A percentile compares a stretch with the other conserved stretches of the same genome.
Conservation (phyloP, 345 rosid genomes). For the Sapria himalayana region DNA sequence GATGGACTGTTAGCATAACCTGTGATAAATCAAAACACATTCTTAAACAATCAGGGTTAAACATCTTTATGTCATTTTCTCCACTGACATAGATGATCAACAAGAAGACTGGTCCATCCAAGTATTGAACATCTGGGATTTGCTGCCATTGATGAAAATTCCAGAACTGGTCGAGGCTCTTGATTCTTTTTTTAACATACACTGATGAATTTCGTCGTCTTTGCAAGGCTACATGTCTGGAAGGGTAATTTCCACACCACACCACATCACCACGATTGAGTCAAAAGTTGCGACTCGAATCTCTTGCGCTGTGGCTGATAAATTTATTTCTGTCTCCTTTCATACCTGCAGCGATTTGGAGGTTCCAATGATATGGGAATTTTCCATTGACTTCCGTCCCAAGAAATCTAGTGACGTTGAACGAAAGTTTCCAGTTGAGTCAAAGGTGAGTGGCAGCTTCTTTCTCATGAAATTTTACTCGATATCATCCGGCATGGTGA, state of each 20-base stretch:
- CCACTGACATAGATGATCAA: slow-evolving; percentile 21
- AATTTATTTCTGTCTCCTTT: background rate
- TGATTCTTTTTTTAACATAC: slow-evolving; percentile 17
- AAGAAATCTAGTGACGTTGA: slow-evolving; percentile 8
- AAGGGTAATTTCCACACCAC: too few species aligned
- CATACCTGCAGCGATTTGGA: slow-evolving; percentile 15
- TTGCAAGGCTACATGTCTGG: slow-evolving; percentile 25
- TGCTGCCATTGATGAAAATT: slow-evolving; percentile 21
- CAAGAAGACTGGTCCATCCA: slow-evolving; percentile 14
- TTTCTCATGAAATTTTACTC: slow-evolving; percentile 33
- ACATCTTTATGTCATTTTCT: slow-evolving; percentile 17
- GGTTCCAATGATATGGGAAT: slow-evolving; percentile 21
- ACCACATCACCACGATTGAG: too few species aligned
- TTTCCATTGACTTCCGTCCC: slow-evolving; percentile 10
- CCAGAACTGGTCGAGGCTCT: slow-evolving; percentile 20
- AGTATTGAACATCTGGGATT: slow-evolving; percentile 35
- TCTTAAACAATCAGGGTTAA: slow-evolving; percentile 26
- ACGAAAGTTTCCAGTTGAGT: slow-evolving; percentile 3
- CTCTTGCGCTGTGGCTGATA: too few species aligned
- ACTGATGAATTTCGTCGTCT: slow-evolving; percentile 18
- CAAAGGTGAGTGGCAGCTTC: slow-evolving; percentile 29
- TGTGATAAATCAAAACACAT: slow-evolving; percentile 17
- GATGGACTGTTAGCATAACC: slow-evolving; percentile 10
- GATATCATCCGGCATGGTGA: slow-evolving; percentile 16
- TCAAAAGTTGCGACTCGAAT: too few species aligned